These are phyloP conservation scores for Triticum timopheevii DNA, from an alignment of 176 grass and related monocot species.

Conservation along the genomic window DNA sequence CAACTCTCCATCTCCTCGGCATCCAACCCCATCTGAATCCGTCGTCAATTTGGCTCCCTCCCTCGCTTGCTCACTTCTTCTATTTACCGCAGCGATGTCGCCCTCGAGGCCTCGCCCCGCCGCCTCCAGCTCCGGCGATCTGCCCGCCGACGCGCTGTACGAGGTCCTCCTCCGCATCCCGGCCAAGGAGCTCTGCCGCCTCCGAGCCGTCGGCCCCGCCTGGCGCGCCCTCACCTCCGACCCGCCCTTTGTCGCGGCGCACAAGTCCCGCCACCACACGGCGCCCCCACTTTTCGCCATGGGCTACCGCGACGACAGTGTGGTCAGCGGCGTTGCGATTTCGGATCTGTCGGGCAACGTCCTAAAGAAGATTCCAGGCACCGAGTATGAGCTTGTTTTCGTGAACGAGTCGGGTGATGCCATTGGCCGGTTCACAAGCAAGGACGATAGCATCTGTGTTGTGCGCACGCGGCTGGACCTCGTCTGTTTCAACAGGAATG, in stretches of 20 bases:
- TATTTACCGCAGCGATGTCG: not conserved
- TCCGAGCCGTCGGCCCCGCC: not conserved
- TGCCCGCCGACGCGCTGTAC: not conserved
- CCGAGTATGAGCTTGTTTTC: not conserved
- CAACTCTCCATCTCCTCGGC: no score
- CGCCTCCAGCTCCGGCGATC: not conserved
- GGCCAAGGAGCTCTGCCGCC: constrained; percentile 1
- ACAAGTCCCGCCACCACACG: not conserved
- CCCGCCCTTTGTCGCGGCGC: not conserved
- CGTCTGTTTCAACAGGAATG: not conserved
- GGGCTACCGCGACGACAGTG: not conserved
- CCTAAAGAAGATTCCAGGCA: not conserved
- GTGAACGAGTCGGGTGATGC: not conserved
- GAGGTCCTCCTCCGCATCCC: not conserved
- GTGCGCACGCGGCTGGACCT: not conserved
- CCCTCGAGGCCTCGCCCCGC: not conserved
- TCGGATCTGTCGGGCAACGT: not conserved
- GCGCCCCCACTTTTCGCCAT: not conserved
- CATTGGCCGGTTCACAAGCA: not conserved
- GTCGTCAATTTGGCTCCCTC: no score
- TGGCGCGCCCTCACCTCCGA: not conserved
- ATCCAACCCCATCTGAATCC: no score
- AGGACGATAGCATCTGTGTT: not conserved
- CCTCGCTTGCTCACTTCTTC: not conserved
- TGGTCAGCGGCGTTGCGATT: not conserved